Evolutionary conservation across 225 moss, liverwort and hornwort species (phyloP), one percentile per base, ranked within the genome.

Genomic region (Asterella californica): DNA sequence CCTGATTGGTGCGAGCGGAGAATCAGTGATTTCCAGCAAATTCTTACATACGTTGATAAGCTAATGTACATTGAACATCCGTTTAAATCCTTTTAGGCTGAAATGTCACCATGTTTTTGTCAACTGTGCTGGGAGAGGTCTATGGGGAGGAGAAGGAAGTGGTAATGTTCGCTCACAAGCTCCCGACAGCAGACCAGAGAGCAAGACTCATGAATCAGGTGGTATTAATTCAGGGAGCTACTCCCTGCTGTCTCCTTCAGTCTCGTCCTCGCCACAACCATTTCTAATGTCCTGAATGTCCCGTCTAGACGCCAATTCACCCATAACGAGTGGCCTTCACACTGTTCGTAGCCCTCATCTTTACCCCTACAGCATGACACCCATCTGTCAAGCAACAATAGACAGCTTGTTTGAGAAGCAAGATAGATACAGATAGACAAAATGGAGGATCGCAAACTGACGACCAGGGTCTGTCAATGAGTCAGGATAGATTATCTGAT

Each of bases 161-260:
- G 42, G 87, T 96, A 71, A 94, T 96, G 94, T 92, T 94, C 74
- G 94, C 92, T 34, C 94, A 96, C 70, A 92, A 91, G 79, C 92
- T 91, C 34, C 94, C 96, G 25, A 92, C 94, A 14, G 96, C 92
- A 50, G 94, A 96, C 77, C 96, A 96, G 84, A 94, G 94, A 55
- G 91, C 96, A 79, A 83, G 87, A 78, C 86, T 84, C 33, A 91
- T 90, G 96, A 91, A 85, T 67, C 82, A 77, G 75, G 89, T 83
- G 38, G 79, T 75, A 32, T 77, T 9, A 81, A 92, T 81, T 71
- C 83, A 79, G 80, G 90, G 83, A 57, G 79, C 84, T 57, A 87
- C 91, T 33, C 91, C 92, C 90, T 88, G n/a, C 71, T 96, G 76
- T 96, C 87, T 29, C 87, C 87, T 10, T 87, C 84, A 30, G 82